Base-by-base conservation (phyloP, 805 yeast species). In the Lipomyces oligophaga region DNA sequence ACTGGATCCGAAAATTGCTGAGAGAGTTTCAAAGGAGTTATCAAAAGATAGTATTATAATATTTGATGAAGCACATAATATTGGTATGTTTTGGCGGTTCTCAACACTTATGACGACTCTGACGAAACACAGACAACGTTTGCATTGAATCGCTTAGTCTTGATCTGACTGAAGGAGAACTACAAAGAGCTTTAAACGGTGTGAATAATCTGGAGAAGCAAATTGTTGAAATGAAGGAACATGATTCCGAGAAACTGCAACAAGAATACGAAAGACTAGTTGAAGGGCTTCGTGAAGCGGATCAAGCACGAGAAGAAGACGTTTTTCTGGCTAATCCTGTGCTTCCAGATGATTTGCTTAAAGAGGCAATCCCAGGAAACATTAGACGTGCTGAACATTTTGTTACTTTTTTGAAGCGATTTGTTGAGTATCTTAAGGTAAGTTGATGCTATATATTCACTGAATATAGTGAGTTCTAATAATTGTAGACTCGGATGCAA, bases 31-130 rank as follows among this genome's bases (percentile, higher is more conserved):
- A 4, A 79, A 76, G 54, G 97, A 93, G 62, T 75, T 93, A 41
- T 85, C 95, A 16, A 86, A 88, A 57, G 97, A 93, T 61, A 78
- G 94, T 44, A 93, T 93, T 49, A 84, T 93, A 52, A 94, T 93
- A 32, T 93, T 93, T 63, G 99, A 93, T 69, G 99, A 93, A 70
- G 98, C 98, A 38, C 99, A 93, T 66, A 93, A 93, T 68, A 93
- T 93, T 46, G 98, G 49, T 45, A 34, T 16, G 48, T 15, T n/a
- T 6, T 3, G n/a, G 13, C 31, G 11, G 35, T 7, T 20, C 6
- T 6, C 10, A 18, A 33, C 8, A 19, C 3, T 13, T 3, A n/a
- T 16, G 21, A 10, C n/a, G n/a, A n/a, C n/a, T n/a, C n/a, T n/a
- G n/a, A n/a, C n/a, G n/a, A n/a, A n/a, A n/a, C 19, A 10, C 32